Evolutionary conservation across 768 basidiomycete species (phyloP).

Genomic region (Ramaria sp.): DNA sequence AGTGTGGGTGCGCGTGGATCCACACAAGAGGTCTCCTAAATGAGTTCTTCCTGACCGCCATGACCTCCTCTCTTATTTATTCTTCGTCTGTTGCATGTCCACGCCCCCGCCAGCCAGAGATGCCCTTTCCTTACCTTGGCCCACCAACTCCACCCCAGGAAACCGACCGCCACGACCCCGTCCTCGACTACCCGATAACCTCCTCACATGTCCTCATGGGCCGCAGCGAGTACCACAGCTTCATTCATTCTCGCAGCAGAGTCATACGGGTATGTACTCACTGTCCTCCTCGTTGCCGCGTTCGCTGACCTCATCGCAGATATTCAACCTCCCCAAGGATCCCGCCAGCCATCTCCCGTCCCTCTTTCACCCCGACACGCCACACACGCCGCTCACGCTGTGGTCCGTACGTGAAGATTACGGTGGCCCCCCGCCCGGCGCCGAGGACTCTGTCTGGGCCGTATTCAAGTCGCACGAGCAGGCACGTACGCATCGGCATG

Average conservation of each 20-base stretch:
- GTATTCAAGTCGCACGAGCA: conserved; percentile 53
- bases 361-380: conserved; percentile 32
- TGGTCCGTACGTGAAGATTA: conserved; percentile 35
- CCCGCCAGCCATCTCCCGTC: conserved; percentile 4
- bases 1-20: too few relatives aligned
- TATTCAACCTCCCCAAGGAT: conserved; percentile 10
- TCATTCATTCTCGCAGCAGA: conserved; percentile 40
- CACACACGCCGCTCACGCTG: conserved; percentile 32
- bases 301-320: conserved; percentile 8
- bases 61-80: neutral
- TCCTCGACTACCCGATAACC: conserved; percentile 7
- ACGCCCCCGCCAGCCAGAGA: neutral
- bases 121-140: neutral
- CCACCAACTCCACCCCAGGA: neutral
- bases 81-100: neutral
- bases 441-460: conserved; percentile 37
- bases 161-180: neutral
- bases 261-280: conserved; percentile 37
- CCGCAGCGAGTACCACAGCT: conserved; percentile 16
- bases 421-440: conserved; percentile 11
- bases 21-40: too few relatives aligned
- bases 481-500: conserved; percentile 27
- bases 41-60: too few relatives aligned
- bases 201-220: conserved; percentile 6
- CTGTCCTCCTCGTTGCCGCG: conserved; percentile 9